phyloP scores from a whole-genome alignment of 306 rosid species.

The Astragalus membranaceus region DNA sequence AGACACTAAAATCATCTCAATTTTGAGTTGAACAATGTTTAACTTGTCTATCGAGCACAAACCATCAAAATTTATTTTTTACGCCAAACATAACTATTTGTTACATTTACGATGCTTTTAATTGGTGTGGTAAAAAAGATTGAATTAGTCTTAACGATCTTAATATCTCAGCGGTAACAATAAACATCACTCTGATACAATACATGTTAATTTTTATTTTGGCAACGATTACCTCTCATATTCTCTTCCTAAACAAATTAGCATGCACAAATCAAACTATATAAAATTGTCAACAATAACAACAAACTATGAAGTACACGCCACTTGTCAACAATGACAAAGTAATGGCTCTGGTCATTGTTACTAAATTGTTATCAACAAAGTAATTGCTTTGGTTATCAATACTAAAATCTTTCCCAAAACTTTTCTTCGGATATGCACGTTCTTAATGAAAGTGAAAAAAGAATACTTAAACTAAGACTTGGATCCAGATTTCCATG shows the following conservation, averaged over 20 bases:
- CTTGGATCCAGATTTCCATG: conserved; percentile 11
- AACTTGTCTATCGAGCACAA: too few species aligned
- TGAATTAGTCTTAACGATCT: not conserved
- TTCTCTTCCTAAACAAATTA: not conserved
- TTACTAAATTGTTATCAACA: conserved; percentile 13
- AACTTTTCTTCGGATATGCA: conserved; percentile 23
- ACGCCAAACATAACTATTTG: not conserved
- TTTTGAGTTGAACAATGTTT: too few species aligned
- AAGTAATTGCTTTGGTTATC: not conserved
- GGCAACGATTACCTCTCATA: conserved; percentile 1
- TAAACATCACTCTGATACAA: not conserved
- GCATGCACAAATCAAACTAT: not conserved
- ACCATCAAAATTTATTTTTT: too few species aligned
- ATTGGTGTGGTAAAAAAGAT: not conserved
- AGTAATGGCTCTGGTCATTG: not conserved
- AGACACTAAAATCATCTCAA: too few species aligned
- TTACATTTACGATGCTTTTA: not conserved
- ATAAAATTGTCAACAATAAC: conserved; percentile 18
- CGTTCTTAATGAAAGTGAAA: conserved; percentile 19
- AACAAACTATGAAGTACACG: conserved; percentile 1
- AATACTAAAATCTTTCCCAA: conserved; percentile 6
- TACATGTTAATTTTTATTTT: not conserved
- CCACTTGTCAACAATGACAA: conserved; percentile 13
- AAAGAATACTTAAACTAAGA: conserved; percentile 5
- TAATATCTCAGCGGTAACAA: not conserved